Percentiles rank a stretch among this genome's conserved stretches.
These are phyloP conservation scores for Cryptococcus sp. DNA, from an alignment of 1,284 basidiomycete genomes.

Conservation along the genomic window DNA sequence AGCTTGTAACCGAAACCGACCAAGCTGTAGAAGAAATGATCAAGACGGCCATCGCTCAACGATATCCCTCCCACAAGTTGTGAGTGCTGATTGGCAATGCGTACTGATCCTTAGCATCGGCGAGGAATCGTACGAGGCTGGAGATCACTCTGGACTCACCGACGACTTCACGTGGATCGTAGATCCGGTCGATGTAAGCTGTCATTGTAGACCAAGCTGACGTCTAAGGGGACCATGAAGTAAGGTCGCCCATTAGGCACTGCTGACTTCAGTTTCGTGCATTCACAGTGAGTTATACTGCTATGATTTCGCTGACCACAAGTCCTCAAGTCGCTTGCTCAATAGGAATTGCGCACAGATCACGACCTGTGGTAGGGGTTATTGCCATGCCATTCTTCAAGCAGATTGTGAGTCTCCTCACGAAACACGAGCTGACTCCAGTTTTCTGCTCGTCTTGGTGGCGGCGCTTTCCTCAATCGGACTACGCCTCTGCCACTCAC, in stretches of 20 bases:
- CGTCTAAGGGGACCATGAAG: conserved; percentile 49
- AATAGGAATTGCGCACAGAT: conserved; percentile 80
- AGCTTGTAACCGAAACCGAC: conserved; percentile 91
- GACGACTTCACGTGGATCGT: conserved; percentile 61
- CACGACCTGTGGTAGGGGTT: conserved; percentile 78
- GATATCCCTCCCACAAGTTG: conserved; percentile 78
- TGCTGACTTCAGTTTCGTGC: conserved; percentile 43
- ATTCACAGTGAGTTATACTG: conserved; percentile 38
- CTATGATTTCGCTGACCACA: conserved; percentile 3
- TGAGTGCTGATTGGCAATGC: conserved; percentile 14
- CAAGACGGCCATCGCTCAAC: conserved; percentile 65
- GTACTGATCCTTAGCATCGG: conserved; percentile 62
- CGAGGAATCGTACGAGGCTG: conserved; percentile 76
- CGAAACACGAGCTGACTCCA: conserved; percentile 41
- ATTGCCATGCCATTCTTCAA: conserved; percentile 88
- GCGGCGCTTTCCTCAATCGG: conserved; percentile 74
- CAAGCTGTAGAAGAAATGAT: conserved; percentile 87
- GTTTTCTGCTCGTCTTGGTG: conserved; percentile 76
- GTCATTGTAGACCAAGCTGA: neutral
- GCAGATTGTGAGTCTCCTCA: conserved; percentile 61
- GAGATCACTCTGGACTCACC: conserved; percentile 62
- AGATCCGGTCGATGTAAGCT: conserved; percentile 51
- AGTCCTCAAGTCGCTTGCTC: conserved; percentile 58
- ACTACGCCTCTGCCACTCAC: conserved; percentile 69
- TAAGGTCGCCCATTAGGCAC: conserved; percentile 17